phyloP scores from a whole-genome alignment of 2,329 filamentous ascomycete genomes.

The Aureobasidium subglaciale region DNA sequence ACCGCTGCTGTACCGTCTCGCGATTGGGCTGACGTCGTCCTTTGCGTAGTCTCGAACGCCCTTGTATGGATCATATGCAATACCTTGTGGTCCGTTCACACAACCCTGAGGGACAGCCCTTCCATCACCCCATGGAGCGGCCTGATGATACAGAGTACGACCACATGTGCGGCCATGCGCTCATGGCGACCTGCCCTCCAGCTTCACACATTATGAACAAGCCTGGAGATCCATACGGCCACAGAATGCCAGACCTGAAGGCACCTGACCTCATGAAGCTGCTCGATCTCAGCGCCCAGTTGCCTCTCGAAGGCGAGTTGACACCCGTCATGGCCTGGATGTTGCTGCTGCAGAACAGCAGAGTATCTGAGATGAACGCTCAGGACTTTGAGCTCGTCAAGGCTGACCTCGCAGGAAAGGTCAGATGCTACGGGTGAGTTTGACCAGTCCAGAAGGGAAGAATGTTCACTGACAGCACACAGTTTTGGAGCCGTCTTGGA shows the following conservation, averaged over 20 bases:
- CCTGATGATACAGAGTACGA: constrained; percentile 51
- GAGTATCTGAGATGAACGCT: constrained; percentile 57
- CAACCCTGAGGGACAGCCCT: constrained; percentile 33
- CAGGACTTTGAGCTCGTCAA: constrained; percentile 67
- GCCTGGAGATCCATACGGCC: constrained; percentile 51
- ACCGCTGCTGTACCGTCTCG: constrained; percentile 8
- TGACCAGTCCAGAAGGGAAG: constrained; percentile 20
- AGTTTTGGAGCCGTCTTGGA: constrained; percentile 64
- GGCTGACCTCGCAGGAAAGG: constrained; percentile 68
- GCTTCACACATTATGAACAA: constrained; percentile 52
- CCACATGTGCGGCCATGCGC: constrained; percentile 67
- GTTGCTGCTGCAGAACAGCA: constrained; percentile 65
- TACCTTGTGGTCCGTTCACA: constrained; percentile 59
- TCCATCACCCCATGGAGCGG: constrained; percentile 33
- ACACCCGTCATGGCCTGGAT: constrained; percentile 95
- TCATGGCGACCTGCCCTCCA: constrained; percentile 89
- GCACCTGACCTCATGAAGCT: constrained; percentile 73
- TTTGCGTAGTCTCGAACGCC: constrained; percentile 67
- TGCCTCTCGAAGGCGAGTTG: constrained; percentile 75
- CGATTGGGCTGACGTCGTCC: constrained; percentile 16
- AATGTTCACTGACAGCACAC: constrained; percentile 9
- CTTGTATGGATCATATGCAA: constrained; percentile 87
- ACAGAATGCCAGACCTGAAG: constrained; percentile 72
- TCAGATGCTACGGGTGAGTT: constrained; percentile 89
- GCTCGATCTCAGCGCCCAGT: constrained; percentile 72